Evolutionary conservation across 306 rosid species (phyloP).

Genomic region (Fragaria iinumae): DNA sequence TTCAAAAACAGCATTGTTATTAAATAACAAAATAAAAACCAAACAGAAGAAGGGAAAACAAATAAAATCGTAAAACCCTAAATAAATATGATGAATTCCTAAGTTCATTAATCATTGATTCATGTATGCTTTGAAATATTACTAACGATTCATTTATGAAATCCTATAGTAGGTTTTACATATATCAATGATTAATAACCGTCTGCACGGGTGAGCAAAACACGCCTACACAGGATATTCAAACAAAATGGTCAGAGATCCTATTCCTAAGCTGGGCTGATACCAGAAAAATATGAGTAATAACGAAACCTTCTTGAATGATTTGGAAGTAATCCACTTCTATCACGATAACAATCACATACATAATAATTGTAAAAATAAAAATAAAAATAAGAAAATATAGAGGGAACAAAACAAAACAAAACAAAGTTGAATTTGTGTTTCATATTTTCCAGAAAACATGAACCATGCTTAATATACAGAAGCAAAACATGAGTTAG

Average conservation of each 20-base stretch:
- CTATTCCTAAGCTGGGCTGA: slow-evolving; percentile 7
- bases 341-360: not conserved
- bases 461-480: not conserved
- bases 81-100: not conserved
- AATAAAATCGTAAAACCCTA: not conserved
- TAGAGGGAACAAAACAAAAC: too few species aligned
- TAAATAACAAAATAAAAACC: not conserved
- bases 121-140: not conserved
- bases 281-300: not conserved
- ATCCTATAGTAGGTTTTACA: not conserved
- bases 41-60: not conserved
- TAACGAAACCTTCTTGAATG: not conserved
- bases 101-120: not conserved
- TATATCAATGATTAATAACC: not conserved
- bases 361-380: not conserved
- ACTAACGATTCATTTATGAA: not conserved
- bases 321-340: not conserved
- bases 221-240: not conserved
- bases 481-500: too few species aligned
- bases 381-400: not conserved
- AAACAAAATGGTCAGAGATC: not conserved
- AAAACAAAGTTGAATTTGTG: not conserved
- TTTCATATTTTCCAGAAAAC: slow-evolving; percentile 2
- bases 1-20: slow-evolving; percentile 11
- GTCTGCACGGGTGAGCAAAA: not conserved